Base-by-base conservation (phyloP, 768 basidiomycete species). In the Cystobasidium onofrii region DNA sequence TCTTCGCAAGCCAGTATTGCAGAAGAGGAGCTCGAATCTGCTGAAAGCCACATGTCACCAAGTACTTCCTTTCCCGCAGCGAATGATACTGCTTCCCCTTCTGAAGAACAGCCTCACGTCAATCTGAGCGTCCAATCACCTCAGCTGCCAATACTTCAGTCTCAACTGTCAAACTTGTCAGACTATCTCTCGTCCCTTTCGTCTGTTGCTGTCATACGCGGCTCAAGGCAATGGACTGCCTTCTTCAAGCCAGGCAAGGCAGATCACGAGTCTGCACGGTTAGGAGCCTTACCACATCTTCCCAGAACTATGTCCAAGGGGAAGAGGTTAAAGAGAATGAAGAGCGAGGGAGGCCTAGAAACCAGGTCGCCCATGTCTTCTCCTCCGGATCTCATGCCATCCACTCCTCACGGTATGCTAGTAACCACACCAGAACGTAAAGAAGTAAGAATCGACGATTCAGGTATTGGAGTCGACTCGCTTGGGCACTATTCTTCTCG, bases 191-290 rank as follows among this genome's bases (percentile, higher is more conserved):
- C 91, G 1, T 85, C 87, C 1, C 80, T 92, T 39, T 87, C 92
- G 67, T 91, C 90, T 76, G 85, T 87, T 52, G 81, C 85, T 2
- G 79, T 83, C 1, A 80, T 93, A 50, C 87, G 90, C 41, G 85
- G 85, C 69, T 83, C 87, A 23, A 85, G 87, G 54, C 83, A 86
- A 1, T 95, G 92, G 92, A 89, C 88, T 79, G 86, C 88, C 18
- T 95, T 95, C 77, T 89, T 93, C 70, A 84, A 87, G 57, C 90
- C 92, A 9, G 85, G 92, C 71, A 89, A 87, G 1, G 92, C 94
- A 78, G 92, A 95, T 81, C 81, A 94, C 39, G 52, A 31, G 25
- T 71, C 69, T 18, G 2, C 69, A 1, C 69, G 36, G 1, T 31
- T 60, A n/a, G 69, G 61, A 17, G 9, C 50, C 2, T 29, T 17